phyloP scores from a whole-genome alignment of 164 flowering plant species.

The Akebia trifoliata region DNA sequence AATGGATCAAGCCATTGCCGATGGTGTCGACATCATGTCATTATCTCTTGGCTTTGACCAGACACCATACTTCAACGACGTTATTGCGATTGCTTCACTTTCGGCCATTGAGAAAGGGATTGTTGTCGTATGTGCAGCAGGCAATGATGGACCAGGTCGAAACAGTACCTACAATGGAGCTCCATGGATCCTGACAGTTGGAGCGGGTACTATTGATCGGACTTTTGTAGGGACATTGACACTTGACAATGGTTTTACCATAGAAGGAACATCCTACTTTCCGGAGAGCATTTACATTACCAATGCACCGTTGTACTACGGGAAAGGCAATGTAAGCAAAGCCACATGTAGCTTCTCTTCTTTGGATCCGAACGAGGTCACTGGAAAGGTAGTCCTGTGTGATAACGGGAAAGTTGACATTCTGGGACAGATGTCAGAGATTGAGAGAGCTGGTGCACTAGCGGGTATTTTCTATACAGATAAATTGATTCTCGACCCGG shows the following conservation, averaged over 20 bases:
- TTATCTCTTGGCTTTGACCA: slow-evolving; percentile 24
- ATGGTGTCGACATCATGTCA: slow-evolving; percentile 49
- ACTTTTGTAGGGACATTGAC: slow-evolving; percentile 14
- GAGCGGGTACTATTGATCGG: slow-evolving; percentile 28
- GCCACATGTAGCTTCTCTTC: slow-evolving; percentile 8
- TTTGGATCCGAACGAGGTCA: slow-evolving; percentile 19
- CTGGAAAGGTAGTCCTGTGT: slow-evolving; percentile 28
- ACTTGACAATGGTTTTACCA: slow-evolving; percentile 8
- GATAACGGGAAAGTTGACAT: slow-evolving; percentile 1
- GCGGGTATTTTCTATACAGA: slow-evolving; percentile 24
- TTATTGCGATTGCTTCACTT: slow-evolving; percentile 36
- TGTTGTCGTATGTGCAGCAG: slow-evolving; percentile 32
- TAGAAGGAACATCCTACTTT: slow-evolving; percentile 24
- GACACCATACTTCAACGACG: slow-evolving; percentile 17
- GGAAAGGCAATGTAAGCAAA: slow-evolving; percentile 13
- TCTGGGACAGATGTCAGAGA: slow-evolving; percentile 12
- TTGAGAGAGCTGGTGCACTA: slow-evolving; percentile 16
- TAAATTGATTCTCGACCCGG: neutral
- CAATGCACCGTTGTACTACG: slow-evolving; percentile 22
- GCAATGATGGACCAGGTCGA: slow-evolving; percentile 21
- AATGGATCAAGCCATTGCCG: slow-evolving; percentile 52
- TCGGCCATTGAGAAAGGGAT: slow-evolving; percentile 44
- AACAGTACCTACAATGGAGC: slow-evolving; percentile 24
- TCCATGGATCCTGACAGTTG: slow-evolving; percentile 34
- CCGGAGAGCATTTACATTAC: slow-evolving; percentile 21